Conservation (phyloP, 139 green algal species). For the Ettlia oleoabundans region DNA sequence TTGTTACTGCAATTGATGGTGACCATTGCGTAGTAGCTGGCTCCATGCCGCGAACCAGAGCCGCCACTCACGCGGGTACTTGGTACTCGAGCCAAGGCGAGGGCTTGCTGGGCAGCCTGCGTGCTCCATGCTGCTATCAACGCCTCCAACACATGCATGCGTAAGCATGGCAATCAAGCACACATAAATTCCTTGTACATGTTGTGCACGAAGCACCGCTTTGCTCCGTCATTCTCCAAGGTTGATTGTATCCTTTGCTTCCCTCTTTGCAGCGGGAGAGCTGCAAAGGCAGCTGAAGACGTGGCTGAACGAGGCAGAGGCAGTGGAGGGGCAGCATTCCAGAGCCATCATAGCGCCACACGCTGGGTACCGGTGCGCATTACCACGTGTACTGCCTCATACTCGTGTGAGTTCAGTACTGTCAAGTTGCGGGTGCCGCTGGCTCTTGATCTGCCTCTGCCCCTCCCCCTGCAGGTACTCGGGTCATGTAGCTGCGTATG, state of each 20-base stretch:
- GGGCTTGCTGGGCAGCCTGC: too few species aligned
- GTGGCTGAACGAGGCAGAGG: conserved; percentile 18
- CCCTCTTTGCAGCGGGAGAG: background rate
- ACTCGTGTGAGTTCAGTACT: too few species aligned
- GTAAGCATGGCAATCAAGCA: too few species aligned
- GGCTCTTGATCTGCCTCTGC: background rate
- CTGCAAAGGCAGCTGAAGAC: conserved; percentile 58
- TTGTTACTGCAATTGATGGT: too few species aligned
- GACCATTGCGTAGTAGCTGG: too few species aligned
- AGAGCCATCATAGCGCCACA: conserved; percentile 81
- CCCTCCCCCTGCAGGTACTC: conserved; percentile 58
- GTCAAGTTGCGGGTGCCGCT: background rate
- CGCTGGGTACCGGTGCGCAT: conserved; percentile 78
- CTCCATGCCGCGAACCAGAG: too few species aligned
- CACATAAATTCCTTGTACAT: too few species aligned
- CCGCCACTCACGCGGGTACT: conserved; percentile 68
- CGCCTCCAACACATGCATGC: too few species aligned
- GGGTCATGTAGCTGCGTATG: conserved; percentile 85
- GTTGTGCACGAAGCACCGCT: too few species aligned
- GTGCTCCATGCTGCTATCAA: too few species aligned
- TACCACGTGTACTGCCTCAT: too few species aligned
- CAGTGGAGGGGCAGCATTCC: conserved; percentile 38
- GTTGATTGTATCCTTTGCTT: background rate
- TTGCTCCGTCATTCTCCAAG: conserved; percentile 11
- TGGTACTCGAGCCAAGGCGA: conserved; percentile 77